phyloP scores from a whole-genome alignment of 2,329 filamentous ascomycete genomes.

The Lecanicillium sp. region DNA sequence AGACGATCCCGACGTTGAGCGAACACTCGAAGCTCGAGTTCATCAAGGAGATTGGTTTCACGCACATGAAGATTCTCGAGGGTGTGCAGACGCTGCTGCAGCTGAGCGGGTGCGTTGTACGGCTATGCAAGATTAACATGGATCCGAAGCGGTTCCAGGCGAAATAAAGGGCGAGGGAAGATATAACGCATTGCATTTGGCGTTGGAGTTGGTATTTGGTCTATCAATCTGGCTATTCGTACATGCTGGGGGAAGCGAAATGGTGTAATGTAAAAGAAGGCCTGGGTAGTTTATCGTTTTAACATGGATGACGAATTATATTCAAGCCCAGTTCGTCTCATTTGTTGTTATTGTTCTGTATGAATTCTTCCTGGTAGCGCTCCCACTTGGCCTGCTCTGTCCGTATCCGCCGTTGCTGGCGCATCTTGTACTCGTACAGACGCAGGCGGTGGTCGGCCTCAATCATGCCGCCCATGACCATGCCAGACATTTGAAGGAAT shows the following conservation, averaged over 20 bases:
- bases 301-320: not conserved
- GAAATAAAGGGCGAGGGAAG: constrained; percentile 24
- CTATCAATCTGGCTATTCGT: constrained; percentile 10
- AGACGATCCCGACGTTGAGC: constrained; percentile 84
- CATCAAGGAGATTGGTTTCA: constrained; percentile 97
- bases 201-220: constrained; percentile 26
- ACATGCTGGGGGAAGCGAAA: constrained; percentile 9
- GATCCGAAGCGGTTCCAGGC: constrained; percentile 71
- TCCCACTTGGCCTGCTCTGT: constrained; percentile 64
- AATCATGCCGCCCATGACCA: constrained; percentile 73
- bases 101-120: constrained; percentile 84
- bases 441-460: constrained; percentile 66
- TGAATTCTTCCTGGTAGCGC: constrained; percentile 56
- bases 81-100: constrained; percentile 93
- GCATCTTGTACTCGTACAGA: constrained; percentile 58
- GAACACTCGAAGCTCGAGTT: constrained; percentile 97
- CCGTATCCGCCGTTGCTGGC: constrained; percentile 57
- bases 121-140: constrained; percentile 95
- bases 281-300: not conserved
- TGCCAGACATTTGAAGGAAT: constrained; percentile 78
- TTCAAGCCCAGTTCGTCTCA: constrained; percentile 18
- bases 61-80: constrained; percentile 98
- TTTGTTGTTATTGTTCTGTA: constrained; percentile 10
- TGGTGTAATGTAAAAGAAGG: constrained; percentile 4
- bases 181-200: constrained; percentile 21